Conservation (phyloP, 1,139 yeast species). For the Hyphopichia fennica region DNA sequence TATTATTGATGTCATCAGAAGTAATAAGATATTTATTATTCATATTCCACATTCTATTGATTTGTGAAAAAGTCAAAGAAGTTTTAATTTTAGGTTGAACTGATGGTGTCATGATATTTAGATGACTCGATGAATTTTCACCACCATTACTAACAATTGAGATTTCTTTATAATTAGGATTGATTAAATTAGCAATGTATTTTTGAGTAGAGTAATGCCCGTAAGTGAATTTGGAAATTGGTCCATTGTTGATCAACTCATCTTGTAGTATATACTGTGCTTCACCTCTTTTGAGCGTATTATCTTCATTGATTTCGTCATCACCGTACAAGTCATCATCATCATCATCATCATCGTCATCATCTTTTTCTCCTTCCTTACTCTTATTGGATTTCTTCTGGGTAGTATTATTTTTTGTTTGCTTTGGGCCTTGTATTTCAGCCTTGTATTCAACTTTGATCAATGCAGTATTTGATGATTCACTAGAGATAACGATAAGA, state of each 20-base stretch:
- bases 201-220: slow-evolving; percentile 62
- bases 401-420: neutral
- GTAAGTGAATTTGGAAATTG: slow-evolving; percentile 66
- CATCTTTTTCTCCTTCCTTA: slow-evolving; percentile 8
- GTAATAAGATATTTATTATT: slow-evolving; percentile 62
- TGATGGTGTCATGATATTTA: slow-evolving; percentile 64
- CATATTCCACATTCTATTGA: slow-evolving; percentile 74
- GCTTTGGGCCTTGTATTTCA: slow-evolving; percentile 1
- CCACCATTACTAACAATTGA: slow-evolving; percentile 77
- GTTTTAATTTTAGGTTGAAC: slow-evolving; percentile 66
- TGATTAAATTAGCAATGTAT: slow-evolving; percentile 59
- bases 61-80: slow-evolving; percentile 72
- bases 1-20: slow-evolving; percentile 62
- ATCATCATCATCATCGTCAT: slow-evolving; percentile 22
- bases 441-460: slow-evolving; percentile 26
- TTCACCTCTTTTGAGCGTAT: slow-evolving; percentile 24
- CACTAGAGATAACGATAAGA: slow-evolving; percentile 35
- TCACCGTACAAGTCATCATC: slow-evolving; percentile 32
- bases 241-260: slow-evolving; percentile 66
- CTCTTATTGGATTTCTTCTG: neutral
- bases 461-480: slow-evolving; percentile 37
- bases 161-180: slow-evolving; percentile 65
- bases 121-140: slow-evolving; percentile 50
- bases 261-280: slow-evolving; percentile 52
- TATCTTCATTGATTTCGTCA: slow-evolving; percentile 35